Base-by-base conservation (phyloP, 371 early-diverging fungal species). In the Fennellomyces sp. region DNA sequence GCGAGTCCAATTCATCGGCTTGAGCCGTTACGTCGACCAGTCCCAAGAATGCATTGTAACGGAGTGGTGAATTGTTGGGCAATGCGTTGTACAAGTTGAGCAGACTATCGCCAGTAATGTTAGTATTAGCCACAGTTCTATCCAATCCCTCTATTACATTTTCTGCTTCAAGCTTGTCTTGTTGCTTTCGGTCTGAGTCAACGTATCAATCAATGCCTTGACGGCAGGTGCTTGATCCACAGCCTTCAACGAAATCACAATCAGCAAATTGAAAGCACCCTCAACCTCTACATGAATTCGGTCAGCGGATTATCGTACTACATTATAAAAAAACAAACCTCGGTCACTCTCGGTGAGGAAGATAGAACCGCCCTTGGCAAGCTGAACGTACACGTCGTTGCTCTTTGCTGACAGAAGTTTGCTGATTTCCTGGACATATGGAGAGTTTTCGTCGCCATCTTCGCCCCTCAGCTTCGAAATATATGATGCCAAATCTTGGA, bases 31-130 rank as follows among this genome's bases (percentile, higher is more conserved):
- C 84, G 47, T 86, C 81, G 15, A 95, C 81, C 58, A 97, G 86
- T 50, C 88, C 84, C 50, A 80, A 61, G 69, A 92, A 94, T 48
- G 91, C 90, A 33, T 81, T 65, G 58, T 88, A 88, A 35, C 94
- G 89, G 52, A 84, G 80, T 47, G 88, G 69, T 51, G 82, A 85
- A 55, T 82, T 76, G 65, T 76, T 67, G 29, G 85, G 88, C 57
- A 91, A 78, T 52, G 83, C 82, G 72, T 90, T 92, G 84, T 88
- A 93, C 59, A 94, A 76, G 78, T 91, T 94, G 60, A 89, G 86
- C 42, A 95, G 84, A 38, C 92, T 94, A 69, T 38, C 39, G 49
- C 54, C 26, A 39, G 35, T 54, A n/a, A 28, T 28, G 13, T n/a
- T 52, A 19, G 28, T 55, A 15, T 39, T 12, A 26, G n/a, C 48